Conservation (phyloP, 345 rosid genomes). For the Aquilaria malaccensis region DNA sequence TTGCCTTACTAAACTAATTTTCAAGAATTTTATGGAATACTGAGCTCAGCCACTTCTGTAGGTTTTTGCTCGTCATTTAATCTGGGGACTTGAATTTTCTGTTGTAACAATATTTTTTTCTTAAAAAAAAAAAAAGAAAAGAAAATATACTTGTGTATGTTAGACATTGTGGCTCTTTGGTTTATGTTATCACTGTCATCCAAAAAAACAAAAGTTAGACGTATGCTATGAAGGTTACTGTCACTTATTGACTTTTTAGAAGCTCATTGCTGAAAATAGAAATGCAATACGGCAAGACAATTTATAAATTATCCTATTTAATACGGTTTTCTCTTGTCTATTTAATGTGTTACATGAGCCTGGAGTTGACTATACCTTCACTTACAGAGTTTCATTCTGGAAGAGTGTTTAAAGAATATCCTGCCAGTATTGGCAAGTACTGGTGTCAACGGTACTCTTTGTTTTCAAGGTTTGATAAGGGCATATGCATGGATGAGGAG, state of each 20-base stretch:
- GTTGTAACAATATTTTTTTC: no score
- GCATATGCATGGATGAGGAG: slow-evolving; percentile 90
- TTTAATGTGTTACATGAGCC: background rate
- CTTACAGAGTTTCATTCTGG: slow-evolving; percentile 38
- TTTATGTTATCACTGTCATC: background rate
- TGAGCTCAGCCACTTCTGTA: no score
- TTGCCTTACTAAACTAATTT: no score
- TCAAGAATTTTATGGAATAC: no score
- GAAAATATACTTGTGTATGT: no score
- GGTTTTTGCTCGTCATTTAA: no score
- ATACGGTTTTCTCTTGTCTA: background rate
- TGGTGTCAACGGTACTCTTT: slow-evolving; percentile 80
- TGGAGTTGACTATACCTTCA: slow-evolving; percentile 3
- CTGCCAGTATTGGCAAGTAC: slow-evolving; percentile 50
- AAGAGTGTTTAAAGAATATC: slow-evolving; percentile 33
- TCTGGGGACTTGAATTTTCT: no score
- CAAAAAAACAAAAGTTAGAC: background rate
- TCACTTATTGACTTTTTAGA: background rate
- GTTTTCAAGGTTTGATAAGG: slow-evolving; percentile 79
- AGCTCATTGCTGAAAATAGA: background rate
- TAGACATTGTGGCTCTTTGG: no score
- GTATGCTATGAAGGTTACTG: background rate
- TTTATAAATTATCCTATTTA: background rate
- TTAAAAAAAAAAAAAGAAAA: no score
- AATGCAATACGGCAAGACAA: background rate